phyloP scores from a whole-genome alignment of 495 filamentous ascomycete species.

The Tuber magnatum region DNA sequence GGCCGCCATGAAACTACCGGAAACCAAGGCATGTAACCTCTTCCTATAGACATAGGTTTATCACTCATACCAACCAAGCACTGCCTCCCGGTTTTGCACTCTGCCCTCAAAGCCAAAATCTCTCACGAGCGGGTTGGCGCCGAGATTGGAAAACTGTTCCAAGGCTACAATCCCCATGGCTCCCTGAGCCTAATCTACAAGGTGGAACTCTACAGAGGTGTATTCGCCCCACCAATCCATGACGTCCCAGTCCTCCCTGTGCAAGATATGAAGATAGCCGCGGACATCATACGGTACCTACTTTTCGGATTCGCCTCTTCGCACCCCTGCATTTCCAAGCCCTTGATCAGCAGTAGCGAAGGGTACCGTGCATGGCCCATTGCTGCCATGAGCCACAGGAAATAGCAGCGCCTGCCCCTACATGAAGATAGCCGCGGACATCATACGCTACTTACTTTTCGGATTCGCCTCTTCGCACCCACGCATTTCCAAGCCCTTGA shows the following conservation, averaged over 20 bases:
- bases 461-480: constrained; percentile 22
- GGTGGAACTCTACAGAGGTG: constrained; percentile 66
- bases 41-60: not conserved
- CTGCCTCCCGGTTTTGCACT: constrained; percentile 40
- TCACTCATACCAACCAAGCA: constrained; percentile 10
- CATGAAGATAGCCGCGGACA: not conserved
- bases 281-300: not conserved
- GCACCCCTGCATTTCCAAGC: not conserved
- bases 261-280: too few relatives aligned
- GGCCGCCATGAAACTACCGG: constrained; percentile 62
- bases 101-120: constrained; percentile 68
- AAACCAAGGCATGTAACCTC: constrained; percentile 46
- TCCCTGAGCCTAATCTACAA: constrained; percentile 64
- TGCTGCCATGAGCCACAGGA: constrained; percentile 69
- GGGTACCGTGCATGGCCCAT: constrained; percentile 67
- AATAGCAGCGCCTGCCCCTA: constrained; percentile 44
- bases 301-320: constrained; percentile 22
- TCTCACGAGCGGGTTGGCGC: constrained; percentile 67
- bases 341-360: constrained; percentile 39
- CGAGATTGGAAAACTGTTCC: constrained; percentile 86
- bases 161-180: constrained; percentile 60
- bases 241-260: constrained; percentile 37
- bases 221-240: constrained; percentile 63
- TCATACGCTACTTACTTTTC: not conserved
- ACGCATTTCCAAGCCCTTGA: constrained; percentile 6